Evolutionary conservation across 768 basidiomycete genomes (phyloP).

Genomic region (Lyophyllum decastes): DNA sequence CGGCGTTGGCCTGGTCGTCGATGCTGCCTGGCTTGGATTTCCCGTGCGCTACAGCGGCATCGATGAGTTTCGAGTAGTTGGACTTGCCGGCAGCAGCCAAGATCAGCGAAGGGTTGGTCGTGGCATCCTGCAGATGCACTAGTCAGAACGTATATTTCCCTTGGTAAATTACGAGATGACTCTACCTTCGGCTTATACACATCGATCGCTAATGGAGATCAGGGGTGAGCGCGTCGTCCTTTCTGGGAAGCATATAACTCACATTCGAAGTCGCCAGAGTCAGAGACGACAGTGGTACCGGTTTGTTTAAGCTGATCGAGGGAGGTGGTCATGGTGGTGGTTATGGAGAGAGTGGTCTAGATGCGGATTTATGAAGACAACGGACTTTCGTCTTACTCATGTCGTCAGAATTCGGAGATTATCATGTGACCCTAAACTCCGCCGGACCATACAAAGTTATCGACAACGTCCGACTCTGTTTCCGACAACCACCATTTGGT

Average conservation of each 20-base stretch:
- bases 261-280: conserved; percentile 96
- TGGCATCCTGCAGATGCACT: conserved; percentile 73
- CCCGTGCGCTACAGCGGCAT: conserved; percentile 70
- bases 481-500: too few species aligned
- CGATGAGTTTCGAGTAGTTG: conserved; percentile 80
- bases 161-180: background rate
- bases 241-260: conserved; percentile 23
- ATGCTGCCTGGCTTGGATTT: conserved; percentile 81
- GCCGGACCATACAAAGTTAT: background rate
- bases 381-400: conserved; percentile 12
- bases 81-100: conserved; percentile 91
- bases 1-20: conserved; percentile 75
- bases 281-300: conserved; percentile 95
- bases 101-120: conserved; percentile 96
- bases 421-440: conserved; percentile 14
- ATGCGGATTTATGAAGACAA: conserved; percentile 9
- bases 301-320: conserved; percentile 86
- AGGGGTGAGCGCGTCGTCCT: conserved; percentile 16
- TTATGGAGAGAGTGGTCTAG: conserved; percentile 15
- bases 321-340: conserved; percentile 73
- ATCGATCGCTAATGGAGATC: conserved; percentile 70
- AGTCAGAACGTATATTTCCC: conserved; percentile 1
- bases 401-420: conserved; percentile 13
- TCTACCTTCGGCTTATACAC: conserved; percentile 91
- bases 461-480: background rate